These are phyloP conservation scores for Malassezia furfur DNA, from an alignment of 1,284 basidiomycete genomes.

Conservation along the genomic window DNA sequence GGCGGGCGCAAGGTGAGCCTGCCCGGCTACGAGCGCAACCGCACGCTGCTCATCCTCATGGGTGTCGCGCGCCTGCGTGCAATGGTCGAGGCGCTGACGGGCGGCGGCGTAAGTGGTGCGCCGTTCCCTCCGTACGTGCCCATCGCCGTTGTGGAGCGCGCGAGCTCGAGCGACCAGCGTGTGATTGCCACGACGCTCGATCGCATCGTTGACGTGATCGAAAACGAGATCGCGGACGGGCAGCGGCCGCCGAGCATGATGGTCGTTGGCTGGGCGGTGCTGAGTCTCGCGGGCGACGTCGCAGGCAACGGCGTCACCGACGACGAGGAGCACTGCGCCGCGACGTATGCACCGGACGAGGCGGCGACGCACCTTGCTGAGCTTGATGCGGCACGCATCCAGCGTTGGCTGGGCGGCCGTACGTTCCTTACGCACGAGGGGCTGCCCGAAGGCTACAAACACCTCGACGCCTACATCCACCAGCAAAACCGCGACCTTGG, in stretches of 20 bases:
- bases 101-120: constrained; percentile 49
- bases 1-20: constrained; percentile 72
- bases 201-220: constrained; percentile 63
- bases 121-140: constrained; percentile 69
- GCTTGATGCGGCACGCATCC: constrained; percentile 13
- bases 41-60: constrained; percentile 81
- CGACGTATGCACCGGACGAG: neutral
- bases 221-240: constrained; percentile 34
- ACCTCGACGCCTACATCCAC: neutral
- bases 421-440: constrained; percentile 10
- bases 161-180: constrained; percentile 81
- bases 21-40: constrained; percentile 71
- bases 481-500: neutral
- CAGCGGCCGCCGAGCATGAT: constrained; percentile 81
- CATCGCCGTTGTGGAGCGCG: constrained; percentile 85
- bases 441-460: constrained; percentile 8
- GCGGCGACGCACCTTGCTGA: constrained; percentile 8
- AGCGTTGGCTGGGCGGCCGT: constrained; percentile 4
- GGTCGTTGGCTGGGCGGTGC: constrained; percentile 74
- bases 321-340: constrained; percentile 27
- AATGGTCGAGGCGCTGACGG: constrained; percentile 59
- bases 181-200: constrained; percentile 70
- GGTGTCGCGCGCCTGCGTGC: constrained; percentile 75
- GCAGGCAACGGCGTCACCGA: constrained; percentile 54
- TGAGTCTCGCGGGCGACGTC: constrained; percentile 52